phyloP scores from a whole-genome alignment of 495 filamentous ascomycete species.

The Annulohypoxylon bovei region DNA sequence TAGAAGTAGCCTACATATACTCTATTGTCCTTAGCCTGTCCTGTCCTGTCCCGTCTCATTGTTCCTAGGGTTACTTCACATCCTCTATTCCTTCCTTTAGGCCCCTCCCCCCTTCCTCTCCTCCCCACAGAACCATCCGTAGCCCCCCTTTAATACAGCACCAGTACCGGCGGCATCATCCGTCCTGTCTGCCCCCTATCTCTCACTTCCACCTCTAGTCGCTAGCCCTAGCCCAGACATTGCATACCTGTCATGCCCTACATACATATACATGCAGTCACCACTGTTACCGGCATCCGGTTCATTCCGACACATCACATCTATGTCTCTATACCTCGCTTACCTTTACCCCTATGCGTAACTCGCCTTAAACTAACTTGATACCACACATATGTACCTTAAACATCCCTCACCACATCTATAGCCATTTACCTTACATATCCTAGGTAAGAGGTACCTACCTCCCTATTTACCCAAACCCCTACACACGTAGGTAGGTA shows the following conservation, averaged over 20 bases:
- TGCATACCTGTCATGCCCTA: background rate
- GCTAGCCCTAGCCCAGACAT: background rate
- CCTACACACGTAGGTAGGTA: background rate
- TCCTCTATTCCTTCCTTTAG: background rate
- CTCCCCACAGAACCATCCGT: background rate
- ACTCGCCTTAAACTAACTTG: slow-evolving; percentile 1
- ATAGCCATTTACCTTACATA: too few relatives aligned
- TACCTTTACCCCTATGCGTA: background rate
- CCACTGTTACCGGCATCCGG: slow-evolving; percentile 14
- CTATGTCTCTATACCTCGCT: background rate
- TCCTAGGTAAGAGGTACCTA: too few relatives aligned
- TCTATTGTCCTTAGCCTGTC: background rate
- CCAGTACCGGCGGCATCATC: background rate
- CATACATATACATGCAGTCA: slow-evolving; percentile 7
- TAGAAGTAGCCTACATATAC: background rate
- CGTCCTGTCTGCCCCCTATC: background rate
- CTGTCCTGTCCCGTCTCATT: background rate
- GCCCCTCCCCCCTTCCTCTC: too few relatives aligned
- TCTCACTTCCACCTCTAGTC: background rate
- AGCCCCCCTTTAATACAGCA: background rate
- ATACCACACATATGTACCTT: background rate
- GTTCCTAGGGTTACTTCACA: background rate
- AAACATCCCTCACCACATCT: background rate
- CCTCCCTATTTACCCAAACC: background rate
- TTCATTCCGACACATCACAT: slow-evolving; percentile 15